Base-by-base conservation (phyloP, 108 stramenopile species). In the Cyclotella choctawhatcheeana region DNA sequence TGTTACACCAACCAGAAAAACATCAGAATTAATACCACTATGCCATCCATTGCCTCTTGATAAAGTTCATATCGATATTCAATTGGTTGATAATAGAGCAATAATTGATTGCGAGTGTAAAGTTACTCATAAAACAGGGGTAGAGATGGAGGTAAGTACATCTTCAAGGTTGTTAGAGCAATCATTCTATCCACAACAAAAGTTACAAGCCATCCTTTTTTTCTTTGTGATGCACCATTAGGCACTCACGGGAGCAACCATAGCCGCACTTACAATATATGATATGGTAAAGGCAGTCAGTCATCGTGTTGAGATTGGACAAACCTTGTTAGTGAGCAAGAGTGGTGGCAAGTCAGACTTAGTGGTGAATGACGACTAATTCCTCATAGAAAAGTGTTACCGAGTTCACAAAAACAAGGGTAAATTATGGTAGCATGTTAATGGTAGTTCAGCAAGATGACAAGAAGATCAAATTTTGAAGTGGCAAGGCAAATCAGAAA, bases 221-320 rank as follows among this genome's bases (percentile, higher is more conserved):
- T 37, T 22, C 59, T 43, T 29, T 33, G 5, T 31, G 0, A 47
- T 25, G 21, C 6, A 43, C 35, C 5, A 26, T 27, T 26, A 67
- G 74, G 98, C 98, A 21, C 72, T 99, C 67, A 89, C 82, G 55
- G 98, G 96, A 7, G 96, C 93, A 14, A 79, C 86, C 16, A 82
- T 93, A 5, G 97, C 98, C 14, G 98, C 97, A 26, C 83, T 99
- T 1, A 90, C 91, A 7, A 90, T 99, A 6, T 97, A 97, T 77
- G 98, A 99, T 82, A 99, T 99, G 98, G 81, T 87, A 69, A 99
- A 99, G 79, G 98, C 97, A 1, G 77, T 97, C 18, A 93, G 93
- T 64, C 98, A 97, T 71, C 73, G 89, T n/a, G 91, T 99, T 4
- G 62, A 76, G 40, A 91, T 99, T 58, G 73, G 71, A 21, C 71